Conservation (phyloP, 2,329 filamentous ascomycete genomes). For the Periconia sp. region DNA sequence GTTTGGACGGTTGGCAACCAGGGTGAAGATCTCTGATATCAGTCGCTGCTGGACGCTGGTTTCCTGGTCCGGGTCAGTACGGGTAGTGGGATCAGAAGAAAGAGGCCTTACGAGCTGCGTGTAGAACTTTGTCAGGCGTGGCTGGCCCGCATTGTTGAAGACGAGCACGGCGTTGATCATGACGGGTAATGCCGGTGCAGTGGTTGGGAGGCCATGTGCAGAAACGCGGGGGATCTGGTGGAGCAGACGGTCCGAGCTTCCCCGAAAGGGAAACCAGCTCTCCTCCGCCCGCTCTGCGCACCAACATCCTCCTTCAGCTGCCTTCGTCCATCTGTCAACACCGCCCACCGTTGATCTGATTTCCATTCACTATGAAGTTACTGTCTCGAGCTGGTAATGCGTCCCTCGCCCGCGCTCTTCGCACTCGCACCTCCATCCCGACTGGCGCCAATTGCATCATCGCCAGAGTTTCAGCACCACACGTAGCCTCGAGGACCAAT, state of each 20-base stretch:
- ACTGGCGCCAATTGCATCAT: conserved; percentile 34
- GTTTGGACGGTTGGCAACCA: conserved; percentile 89
- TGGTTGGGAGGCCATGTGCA: too few species aligned
- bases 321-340: conserved; percentile 8
- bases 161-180: conserved; percentile 99
- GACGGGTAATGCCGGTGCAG: conserved; percentile 13
- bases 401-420: conserved; percentile 29
- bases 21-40: conserved; percentile 95
- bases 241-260: conserved; percentile 14
- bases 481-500: conserved; percentile 9
- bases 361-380: conserved; percentile 22
- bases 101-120: conserved; percentile 78
- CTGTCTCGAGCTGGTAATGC: conserved; percentile 25
- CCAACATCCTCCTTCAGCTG: conserved; percentile 1
- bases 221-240: conserved; percentile 3
- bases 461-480: conserved; percentile 19
- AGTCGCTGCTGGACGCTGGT: conserved; percentile 96
- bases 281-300: conserved; percentile 1
- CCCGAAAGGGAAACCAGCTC: conserved; percentile 12
- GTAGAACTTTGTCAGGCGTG: conserved; percentile 97
- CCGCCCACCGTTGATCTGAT: conserved; percentile 10
- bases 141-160: conserved; percentile 98
- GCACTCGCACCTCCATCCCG: conserved; percentile 26
- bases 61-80: conserved; percentile 65
- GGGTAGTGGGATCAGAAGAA: background rate